Conservation (phyloP, 306 rosid species). For the Lupinus albus region DNA sequence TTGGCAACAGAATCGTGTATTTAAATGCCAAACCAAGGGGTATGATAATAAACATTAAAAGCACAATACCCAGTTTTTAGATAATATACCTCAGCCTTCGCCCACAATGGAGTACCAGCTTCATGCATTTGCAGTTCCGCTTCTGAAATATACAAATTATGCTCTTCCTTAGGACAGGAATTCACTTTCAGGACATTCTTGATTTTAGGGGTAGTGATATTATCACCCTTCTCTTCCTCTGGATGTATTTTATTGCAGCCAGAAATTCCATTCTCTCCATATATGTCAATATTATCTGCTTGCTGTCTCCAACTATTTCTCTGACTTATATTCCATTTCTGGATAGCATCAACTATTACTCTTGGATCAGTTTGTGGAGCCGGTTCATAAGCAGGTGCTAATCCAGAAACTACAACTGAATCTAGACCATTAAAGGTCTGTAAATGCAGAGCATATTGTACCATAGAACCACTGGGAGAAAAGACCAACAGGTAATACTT, state of each 20-base stretch:
- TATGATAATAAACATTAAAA: neutral
- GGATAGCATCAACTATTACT: constrained; percentile 70
- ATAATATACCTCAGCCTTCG: constrained; percentile 57
- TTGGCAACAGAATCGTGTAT: constrained; percentile 35
- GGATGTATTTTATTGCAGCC: constrained; percentile 53
- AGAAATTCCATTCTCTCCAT: constrained; percentile 64
- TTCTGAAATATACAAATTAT: constrained; percentile 71
- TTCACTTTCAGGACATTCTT: constrained; percentile 47
- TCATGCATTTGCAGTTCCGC: constrained; percentile 80
- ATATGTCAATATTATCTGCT: constrained; percentile 69
- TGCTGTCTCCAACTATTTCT: constrained; percentile 58
- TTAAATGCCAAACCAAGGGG: constrained; percentile 30
- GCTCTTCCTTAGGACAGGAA: constrained; percentile 52
- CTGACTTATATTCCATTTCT: constrained; percentile 75
- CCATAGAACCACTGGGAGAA: constrained; percentile 69
- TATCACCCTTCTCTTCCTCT: constrained; percentile 49
- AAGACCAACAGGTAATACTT: constrained; percentile 67
- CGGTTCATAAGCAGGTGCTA: constrained; percentile 49
- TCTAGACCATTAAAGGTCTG: constrained; percentile 48
- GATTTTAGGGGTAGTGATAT: constrained; percentile 44
- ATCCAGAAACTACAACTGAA: constrained; percentile 46
- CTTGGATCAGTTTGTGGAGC: constrained; percentile 53
- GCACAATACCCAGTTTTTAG: constrained; percentile 21
- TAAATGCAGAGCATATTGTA: constrained; percentile 62
- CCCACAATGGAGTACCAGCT: constrained; percentile 64